Evolutionary conservation across 495 filamentous ascomycete genomes (phyloP), one percentile per base, ranked within the genome.

Genomic region (Penicillium verhagenii): DNA sequence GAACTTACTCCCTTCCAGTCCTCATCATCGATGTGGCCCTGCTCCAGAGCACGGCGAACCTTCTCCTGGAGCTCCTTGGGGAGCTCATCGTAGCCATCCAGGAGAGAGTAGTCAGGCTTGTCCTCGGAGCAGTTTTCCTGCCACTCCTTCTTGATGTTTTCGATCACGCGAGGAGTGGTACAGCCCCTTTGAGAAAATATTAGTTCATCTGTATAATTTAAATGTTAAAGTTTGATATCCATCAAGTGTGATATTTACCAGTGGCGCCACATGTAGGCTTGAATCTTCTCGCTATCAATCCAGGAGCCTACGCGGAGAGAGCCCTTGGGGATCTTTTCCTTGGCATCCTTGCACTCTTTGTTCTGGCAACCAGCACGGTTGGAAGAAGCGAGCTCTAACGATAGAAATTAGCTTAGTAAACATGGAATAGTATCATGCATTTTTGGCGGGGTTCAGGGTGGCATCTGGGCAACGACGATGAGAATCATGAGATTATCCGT

Each of bases 81-180:
- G 9, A 93, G 71, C 31, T 90, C 86, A 19, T 92, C 90, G 57
- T 74, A 90, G 47, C 90, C 90, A 69, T 93, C 87, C 35, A 90
- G 50, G 31, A 63, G 47, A 25, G 78, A 68, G 56, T 70, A 74
- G 18, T 80, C 59, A 19, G 59, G 65, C 19, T 72, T 72, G 5
- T 72, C 61, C 6, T 49, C 63, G 20, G 56, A 47, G 9, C 52
- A 18, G 21, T 14, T 44, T 14, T 31, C 40, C 24, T 59, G 52
- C 18, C 29, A 28, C 13, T 47, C 43, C 2, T 80, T 74, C 26
- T 77, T 76, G 39, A 89, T 58, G 56, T 87, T 84, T 37, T 57
- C 23, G 50, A 93, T 72, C 47, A 83, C 72, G 24, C 70, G 65
- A 2, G 89, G 88, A 8, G 89, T 92, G 29, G 86, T 79, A 53